phyloP scores from a whole-genome alignment of 202 grass and related monocot species.

The Panicum virgatum region DNA sequence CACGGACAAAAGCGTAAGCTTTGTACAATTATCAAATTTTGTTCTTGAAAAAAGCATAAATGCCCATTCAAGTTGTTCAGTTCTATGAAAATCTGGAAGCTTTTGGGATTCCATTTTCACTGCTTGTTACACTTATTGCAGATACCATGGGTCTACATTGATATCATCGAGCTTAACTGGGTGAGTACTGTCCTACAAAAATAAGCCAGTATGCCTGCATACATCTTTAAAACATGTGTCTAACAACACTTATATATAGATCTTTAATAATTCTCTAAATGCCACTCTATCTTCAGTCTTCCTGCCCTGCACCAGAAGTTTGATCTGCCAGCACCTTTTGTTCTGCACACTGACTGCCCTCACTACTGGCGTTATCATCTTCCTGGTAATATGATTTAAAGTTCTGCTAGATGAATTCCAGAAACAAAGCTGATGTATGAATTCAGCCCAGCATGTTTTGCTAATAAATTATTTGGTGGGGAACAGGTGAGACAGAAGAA shows the following conservation, averaged over 20 bases:
- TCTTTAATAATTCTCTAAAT: conserved; percentile 19
- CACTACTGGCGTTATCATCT: conserved; percentile 96
- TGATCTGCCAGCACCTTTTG: conserved; percentile 94
- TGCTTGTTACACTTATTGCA: conserved; percentile 47
- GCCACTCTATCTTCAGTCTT: conserved; percentile 67
- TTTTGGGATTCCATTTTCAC: conserved; percentile 25
- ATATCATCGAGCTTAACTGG: conserved; percentile 92
- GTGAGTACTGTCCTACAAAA: conserved; percentile 43
- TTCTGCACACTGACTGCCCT: conserved; percentile 95
- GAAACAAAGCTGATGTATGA: neutral
- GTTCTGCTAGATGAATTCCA: conserved; percentile 18
- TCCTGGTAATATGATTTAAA: conserved; percentile 60
- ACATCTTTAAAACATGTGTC: conserved; percentile 26
- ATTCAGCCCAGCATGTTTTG: neutral
- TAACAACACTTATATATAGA: neutral
- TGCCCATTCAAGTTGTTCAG: neutral
- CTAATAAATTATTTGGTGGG: conserved; percentile 31
- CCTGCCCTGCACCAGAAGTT: conserved; percentile 96
- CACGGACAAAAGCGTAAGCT: conserved; percentile 88
- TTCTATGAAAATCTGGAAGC: conserved; percentile 15
- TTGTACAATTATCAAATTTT: neutral
- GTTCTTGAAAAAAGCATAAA: conserved; percentile 1
- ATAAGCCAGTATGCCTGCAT: neutral
- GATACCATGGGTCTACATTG: conserved; percentile 97
- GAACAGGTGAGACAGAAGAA: conserved; percentile 89